These are phyloP conservation scores for Haplosporangium sp. DNA, from an alignment of 371 early-diverging fungal genomes.

Conservation along the genomic window DNA sequence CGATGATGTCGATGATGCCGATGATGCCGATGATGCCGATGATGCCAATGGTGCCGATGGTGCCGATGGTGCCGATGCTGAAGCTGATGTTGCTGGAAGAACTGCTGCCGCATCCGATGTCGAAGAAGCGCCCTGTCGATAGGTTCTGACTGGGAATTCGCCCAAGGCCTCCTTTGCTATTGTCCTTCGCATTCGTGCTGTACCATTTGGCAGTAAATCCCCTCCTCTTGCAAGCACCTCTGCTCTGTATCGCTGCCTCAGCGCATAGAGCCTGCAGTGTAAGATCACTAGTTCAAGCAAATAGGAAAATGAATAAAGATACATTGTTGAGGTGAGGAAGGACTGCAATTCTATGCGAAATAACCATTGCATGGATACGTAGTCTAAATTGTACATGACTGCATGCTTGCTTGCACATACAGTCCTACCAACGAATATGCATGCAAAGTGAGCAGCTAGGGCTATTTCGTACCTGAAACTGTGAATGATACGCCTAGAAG, in stretches of 20 bases:
- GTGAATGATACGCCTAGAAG: conserved; percentile 43
- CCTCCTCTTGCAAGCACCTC: conserved; percentile 44
- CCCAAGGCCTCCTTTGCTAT: conserved; percentile 27
- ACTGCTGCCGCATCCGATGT: neutral
- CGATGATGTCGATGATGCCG: neutral
- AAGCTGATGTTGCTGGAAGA: neutral
- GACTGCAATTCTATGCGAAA: neutral
- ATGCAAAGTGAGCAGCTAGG: neutral
- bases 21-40: neutral
- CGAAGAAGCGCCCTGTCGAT: conserved; percentile 7
- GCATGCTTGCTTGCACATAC: neutral
- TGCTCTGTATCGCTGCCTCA: conserved; percentile 32
- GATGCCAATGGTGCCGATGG: neutral
- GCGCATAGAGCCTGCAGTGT: conserved; percentile 36
- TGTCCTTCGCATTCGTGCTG: conserved; percentile 24
- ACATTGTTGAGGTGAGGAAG: neutral
- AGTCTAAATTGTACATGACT: no score
- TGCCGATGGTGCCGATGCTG: neutral
- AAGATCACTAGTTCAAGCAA: conserved; percentile 13
- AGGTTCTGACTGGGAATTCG: conserved; percentile 34
- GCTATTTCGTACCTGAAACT: conserved; percentile 39
- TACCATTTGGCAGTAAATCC: conserved; percentile 35
- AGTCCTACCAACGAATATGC: neutral
- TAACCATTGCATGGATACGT: neutral
- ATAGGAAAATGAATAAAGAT: neutral